A percentile compares a stretch with the other conserved stretches of the same genome.
Evolutionary conservation across 768 basidiomycete species (phyloP).

Genomic region (Amanita fuliginea): DNA sequence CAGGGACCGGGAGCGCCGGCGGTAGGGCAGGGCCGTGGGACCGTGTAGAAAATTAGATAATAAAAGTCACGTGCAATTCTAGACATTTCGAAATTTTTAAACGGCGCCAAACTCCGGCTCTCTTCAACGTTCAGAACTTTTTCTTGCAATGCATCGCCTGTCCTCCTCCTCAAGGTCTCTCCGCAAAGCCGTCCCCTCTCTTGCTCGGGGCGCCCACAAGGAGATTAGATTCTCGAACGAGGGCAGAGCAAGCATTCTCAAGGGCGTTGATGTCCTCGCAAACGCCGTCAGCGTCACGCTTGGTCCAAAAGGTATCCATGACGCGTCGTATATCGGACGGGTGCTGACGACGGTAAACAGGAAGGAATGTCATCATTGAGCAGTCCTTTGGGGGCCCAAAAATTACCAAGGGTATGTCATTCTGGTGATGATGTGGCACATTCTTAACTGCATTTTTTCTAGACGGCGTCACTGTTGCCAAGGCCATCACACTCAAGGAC

Average conservation of each 20-base stretch:
- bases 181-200: conserved; percentile 36
- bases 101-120: background rate
- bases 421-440: background rate
- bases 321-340: background rate
- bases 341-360: conserved; percentile 24
- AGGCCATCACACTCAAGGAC: conserved; percentile 88
- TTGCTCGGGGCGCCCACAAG: conserved; percentile 77
- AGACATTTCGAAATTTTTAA: background rate
- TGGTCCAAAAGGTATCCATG: conserved; percentile 76
- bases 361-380: conserved; percentile 98
- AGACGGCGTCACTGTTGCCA: conserved; percentile 98
- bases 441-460: conserved; percentile 4
- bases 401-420: conserved; percentile 80
- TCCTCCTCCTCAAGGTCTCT: conserved; percentile 57
- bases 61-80: background rate
- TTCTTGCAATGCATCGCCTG: conserved; percentile 57
- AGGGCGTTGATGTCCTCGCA: conserved; percentile 93
- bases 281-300: conserved; percentile 95
- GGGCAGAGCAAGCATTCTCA: conserved; percentile 85
- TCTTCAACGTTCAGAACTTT: background rate
- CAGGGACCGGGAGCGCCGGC: conserved; percentile 22
- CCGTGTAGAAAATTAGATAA: background rate
- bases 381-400: conserved; percentile 84
- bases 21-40: background rate
- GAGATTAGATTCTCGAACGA: conserved; percentile 97